phyloP scores from a whole-genome alignment of 176 grass and related monocot species.

The Zea luxurians region DNA sequence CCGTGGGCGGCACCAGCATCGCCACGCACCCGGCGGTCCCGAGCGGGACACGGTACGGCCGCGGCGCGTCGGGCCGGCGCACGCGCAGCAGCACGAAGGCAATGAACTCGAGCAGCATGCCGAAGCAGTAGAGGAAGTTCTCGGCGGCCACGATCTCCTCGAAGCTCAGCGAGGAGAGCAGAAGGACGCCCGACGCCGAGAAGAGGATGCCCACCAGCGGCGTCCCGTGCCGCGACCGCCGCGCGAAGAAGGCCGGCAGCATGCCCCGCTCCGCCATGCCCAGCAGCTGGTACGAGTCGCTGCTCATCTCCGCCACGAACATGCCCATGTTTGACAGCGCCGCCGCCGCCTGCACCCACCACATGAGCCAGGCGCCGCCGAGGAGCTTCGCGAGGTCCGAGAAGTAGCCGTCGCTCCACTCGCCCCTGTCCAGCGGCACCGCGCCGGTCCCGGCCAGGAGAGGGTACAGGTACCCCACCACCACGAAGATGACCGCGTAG shows the following conservation, averaged over 20 bases:
- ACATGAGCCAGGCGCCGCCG: slow-evolving; percentile 70
- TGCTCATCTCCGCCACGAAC: slow-evolving; percentile 85
- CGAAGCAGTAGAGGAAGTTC: slow-evolving; percentile 78
- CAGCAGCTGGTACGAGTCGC: slow-evolving; percentile 72
- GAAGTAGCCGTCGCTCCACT: slow-evolving; percentile 75
- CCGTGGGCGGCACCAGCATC: slow-evolving; percentile 62
- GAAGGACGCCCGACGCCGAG: slow-evolving; percentile 60
- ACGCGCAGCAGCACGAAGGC: slow-evolving; percentile 58
- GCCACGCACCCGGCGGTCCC: slow-evolving; percentile 57
- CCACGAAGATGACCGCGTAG: slow-evolving; percentile 69
- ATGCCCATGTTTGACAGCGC: slow-evolving; percentile 84
- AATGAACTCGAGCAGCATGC: slow-evolving; percentile 70
- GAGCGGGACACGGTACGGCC: slow-evolving; percentile 60
- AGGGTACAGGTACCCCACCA: slow-evolving; percentile 59
- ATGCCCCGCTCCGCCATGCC: slow-evolving; percentile 77
- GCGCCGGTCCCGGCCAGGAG: slow-evolving; percentile 64
- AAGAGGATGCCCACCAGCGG: slow-evolving; percentile 66
- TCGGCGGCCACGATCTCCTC: slow-evolving; percentile 79
- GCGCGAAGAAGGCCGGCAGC: slow-evolving; percentile 65
- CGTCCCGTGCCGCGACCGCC: slow-evolving; percentile 55
- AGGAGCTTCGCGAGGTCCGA: slow-evolving; percentile 58
- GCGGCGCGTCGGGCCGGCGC: slow-evolving; percentile 40
- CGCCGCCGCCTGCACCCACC: slow-evolving; percentile 66
- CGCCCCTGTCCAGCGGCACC: slow-evolving; percentile 49
- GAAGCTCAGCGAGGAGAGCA: slow-evolving; percentile 69